Conservation (phyloP, 2,329 filamentous ascomycete species). For the Ophiobolus disseminans region DNA sequence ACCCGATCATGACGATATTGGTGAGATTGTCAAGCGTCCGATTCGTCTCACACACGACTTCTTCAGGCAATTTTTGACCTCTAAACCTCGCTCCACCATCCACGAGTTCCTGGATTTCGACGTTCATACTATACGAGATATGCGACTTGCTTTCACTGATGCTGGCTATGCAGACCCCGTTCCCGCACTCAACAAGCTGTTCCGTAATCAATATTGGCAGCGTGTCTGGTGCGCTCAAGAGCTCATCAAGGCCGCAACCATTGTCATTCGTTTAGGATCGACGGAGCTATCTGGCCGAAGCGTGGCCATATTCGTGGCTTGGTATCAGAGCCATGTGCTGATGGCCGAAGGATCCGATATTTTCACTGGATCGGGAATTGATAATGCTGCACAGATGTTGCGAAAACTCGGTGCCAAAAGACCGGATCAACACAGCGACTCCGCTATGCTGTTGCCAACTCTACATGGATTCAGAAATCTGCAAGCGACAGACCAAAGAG, state of each 20-base stretch:
- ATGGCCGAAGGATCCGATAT: not conserved
- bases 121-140: too few relatives aligned
- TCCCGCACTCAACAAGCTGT: not conserved
- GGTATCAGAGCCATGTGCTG: not conserved
- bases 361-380: not conserved
- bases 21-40: not conserved
- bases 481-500: not conserved
- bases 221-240: not conserved
- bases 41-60: not conserved
- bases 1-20: not conserved
- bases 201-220: not conserved
- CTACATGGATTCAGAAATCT: not conserved
- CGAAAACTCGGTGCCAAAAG: not conserved
- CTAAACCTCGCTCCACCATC: not conserved
- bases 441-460: not conserved
- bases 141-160: not conserved
- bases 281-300: not conserved
- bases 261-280: not conserved
- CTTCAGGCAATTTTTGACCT: not conserved
- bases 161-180: not conserved
- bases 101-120: not conserved
- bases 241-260: not conserved
- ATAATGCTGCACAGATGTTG: not conserved
- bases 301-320: not conserved
- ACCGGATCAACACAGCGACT: too few relatives aligned